Percentiles rank a stretch among this genome's conserved stretches.
These are phyloP conservation scores for Backusella sp. DNA, from an alignment of 192 early-diverging fungal species.

Conservation along the genomic window DNA sequence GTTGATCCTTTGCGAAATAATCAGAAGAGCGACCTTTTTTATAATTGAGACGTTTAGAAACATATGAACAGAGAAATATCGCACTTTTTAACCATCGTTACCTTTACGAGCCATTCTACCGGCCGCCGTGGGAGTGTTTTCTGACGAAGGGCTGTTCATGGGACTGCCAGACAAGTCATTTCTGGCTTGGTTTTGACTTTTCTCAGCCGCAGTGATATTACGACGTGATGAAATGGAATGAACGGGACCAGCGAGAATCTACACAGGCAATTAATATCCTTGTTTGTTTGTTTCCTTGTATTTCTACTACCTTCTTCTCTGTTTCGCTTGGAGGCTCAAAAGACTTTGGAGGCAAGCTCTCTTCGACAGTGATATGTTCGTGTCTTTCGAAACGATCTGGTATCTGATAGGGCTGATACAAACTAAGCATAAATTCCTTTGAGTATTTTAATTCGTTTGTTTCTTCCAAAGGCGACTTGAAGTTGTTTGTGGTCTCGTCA, in stretches of 20 bases:
- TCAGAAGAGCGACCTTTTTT: constrained; percentile 11
- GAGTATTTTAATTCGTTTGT: constrained; percentile 64
- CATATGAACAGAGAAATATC: too few relatives aligned
- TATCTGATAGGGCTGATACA: constrained; percentile 59
- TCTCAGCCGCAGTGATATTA: constrained; percentile 14
- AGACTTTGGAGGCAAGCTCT: constrained; percentile 60
- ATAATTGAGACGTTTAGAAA: background rate
- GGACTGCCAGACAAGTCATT: constrained; percentile 13
- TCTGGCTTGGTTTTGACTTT: background rate
- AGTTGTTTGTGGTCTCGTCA: constrained; percentile 1
- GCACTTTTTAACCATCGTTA: background rate
- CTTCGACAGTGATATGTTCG: constrained; percentile 63
- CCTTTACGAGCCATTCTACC: constrained; percentile 13
- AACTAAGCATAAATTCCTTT: constrained; percentile 70
- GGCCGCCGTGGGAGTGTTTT: constrained; percentile 16
- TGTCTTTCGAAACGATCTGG: constrained; percentile 63
- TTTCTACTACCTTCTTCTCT: constrained; percentile 56
- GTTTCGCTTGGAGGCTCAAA: constrained; percentile 39
- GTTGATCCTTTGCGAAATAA: constrained; percentile 10
- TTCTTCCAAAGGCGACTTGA: constrained; percentile 21
- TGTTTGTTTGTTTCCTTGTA: background rate
- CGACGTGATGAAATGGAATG: constrained; percentile 32
- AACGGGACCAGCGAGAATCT: constrained; percentile 31
- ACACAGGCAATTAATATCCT: background rate
- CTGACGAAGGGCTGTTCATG: constrained; percentile 19